Evolutionary conservation across 192 early-diverging fungal species (phyloP).

Genomic region (Thamnidium elegans): DNA sequence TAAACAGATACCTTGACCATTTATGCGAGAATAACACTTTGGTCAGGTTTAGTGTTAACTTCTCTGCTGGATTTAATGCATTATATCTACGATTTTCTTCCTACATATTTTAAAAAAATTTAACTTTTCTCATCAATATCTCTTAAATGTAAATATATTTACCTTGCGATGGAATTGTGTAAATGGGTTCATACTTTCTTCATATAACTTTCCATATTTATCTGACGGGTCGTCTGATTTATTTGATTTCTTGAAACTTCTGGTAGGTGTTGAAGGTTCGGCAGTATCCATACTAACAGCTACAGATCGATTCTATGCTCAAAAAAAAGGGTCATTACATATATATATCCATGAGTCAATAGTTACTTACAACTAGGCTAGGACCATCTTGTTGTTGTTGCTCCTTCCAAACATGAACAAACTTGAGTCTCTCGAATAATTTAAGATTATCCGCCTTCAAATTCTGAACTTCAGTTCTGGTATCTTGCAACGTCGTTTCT

Average conservation of each 20-base stretch:
- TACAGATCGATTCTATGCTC: slow-evolving; percentile 17
- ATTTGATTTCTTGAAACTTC: slow-evolving; percentile 18
- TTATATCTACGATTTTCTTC: slow-evolving; percentile 70
- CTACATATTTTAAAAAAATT: too few relatives aligned
- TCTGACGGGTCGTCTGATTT: slow-evolving; percentile 48
- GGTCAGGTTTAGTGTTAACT: slow-evolving; percentile 62
- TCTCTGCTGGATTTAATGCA: slow-evolving; percentile 74
- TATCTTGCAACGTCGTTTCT: slow-evolving; percentile 48
- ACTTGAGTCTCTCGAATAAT: slow-evolving; percentile 88
- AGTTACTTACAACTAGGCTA: slow-evolving; percentile 13
- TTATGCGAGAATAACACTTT: slow-evolving; percentile 63
- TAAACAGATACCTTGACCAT: slow-evolving; percentile 66
- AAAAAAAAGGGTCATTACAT: not conserved
- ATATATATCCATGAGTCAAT: not conserved
- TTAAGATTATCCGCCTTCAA: slow-evolving; percentile 84
- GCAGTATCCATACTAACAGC: slow-evolving; percentile 26
- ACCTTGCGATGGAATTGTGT: slow-evolving; percentile 70
- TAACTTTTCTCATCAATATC: too few relatives aligned
- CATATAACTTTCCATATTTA: slow-evolving; percentile 80
- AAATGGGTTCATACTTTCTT: slow-evolving; percentile 89
- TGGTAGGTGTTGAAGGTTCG: slow-evolving; percentile 16
- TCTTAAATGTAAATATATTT: too few relatives aligned
- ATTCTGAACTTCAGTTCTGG: slow-evolving; percentile 61
- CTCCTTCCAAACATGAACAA: slow-evolving; percentile 68
- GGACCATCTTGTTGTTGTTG: slow-evolving; percentile 17